Percentiles rank a stretch among this genome's conserved stretches.
phyloP scores from a whole-genome alignment of 805 yeast genomes.

The Wickerhamiella azymoides region DNA sequence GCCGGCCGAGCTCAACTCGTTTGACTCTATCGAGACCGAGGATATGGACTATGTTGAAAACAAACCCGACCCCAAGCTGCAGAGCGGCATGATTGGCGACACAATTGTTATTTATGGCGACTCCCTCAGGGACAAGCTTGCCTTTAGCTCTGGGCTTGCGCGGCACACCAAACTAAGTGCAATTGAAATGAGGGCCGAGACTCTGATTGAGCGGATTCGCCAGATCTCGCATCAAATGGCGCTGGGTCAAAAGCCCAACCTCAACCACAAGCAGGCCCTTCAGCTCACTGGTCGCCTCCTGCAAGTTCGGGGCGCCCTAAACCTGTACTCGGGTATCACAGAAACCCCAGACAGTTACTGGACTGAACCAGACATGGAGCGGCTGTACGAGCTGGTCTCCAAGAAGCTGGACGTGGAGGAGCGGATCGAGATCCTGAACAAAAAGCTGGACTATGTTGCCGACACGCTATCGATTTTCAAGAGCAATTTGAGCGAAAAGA shows the following conservation, averaged over 20 bases:
- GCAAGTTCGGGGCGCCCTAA: slow-evolving; percentile 65
- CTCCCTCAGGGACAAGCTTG: slow-evolving; percentile 60
- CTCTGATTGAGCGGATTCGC: slow-evolving; percentile 49
- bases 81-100: slow-evolving; percentile 50
- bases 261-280: slow-evolving; percentile 41
- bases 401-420: slow-evolving; percentile 61
- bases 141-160: slow-evolving; percentile 78
- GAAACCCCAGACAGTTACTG: slow-evolving; percentile 91
- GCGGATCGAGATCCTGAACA: slow-evolving; percentile 63
- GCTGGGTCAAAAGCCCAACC: slow-evolving; percentile 38
- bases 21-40: slow-evolving; percentile 51
- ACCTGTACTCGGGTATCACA: slow-evolving; percentile 72
- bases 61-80: slow-evolving; percentile 20
- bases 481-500: slow-evolving; percentile 60
- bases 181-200: slow-evolving; percentile 58
- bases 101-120: slow-evolving; percentile 52
- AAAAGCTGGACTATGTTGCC: slow-evolving; percentile 79
- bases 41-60: slow-evolving; percentile 68
- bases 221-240: slow-evolving; percentile 53
- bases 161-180: slow-evolving; percentile 77
- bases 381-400: slow-evolving; percentile 57
- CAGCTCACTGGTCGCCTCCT: slow-evolving; percentile 61
- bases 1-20: slow-evolving; percentile 35
- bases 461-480: slow-evolving; percentile 74
- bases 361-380: slow-evolving; percentile 79